Base-by-base conservation (phyloP, 2,329 filamentous ascomycete genomes). In the Colletotrichum sansevieriae region DNA sequence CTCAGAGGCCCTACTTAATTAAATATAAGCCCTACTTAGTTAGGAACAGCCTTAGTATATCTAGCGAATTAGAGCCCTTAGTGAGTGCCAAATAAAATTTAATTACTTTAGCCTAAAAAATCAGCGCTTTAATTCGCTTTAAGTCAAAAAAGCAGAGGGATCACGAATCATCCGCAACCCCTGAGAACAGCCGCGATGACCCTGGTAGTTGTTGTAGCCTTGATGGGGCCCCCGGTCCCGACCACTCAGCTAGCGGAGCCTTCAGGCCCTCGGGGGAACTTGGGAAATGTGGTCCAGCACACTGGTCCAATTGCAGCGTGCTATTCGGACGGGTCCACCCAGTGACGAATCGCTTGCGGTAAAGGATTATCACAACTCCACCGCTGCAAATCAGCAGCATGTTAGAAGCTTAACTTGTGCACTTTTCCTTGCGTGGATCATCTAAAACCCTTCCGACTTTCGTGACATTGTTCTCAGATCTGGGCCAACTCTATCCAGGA, bases 321-420 rank as follows among this genome's bases (percentile, higher is more conserved):
- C 29, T 15, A 46, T 41, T 49, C 22, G 41, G 12, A 25, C 8
- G 3, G 58, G 13, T 29, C 64, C 58, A 56, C 49, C 22, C 39
- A 62, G 52, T 68, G 65, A 68, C 62, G 54, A 68, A 47, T 68
- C 62, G 47, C 41, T 39, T 13, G 5, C 49, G 46, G 54, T 65
- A 55, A 49, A 22, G 11, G 35, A 29, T 47, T 60, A 68, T 65
- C 65, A 7, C 11, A 33, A 13, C 55, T 61, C 65, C 47, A 65
- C 49, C 41, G 49, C 13, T 12, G 46, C 47, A 59, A 33, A 15
- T 13, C 8, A 20, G 65, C 49, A 55, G 54, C 65, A 54, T 60
- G 65, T 68, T 68, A 68, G 65, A 68, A 68, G 65, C 62, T 68
- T 68, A 65, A 68, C 55, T 35, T 37, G 15, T 37, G n/a, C 49